phyloP scores from a whole-genome alignment of 768 basidiomycete species.

The Sporobolomyces pararoseus region DNA sequence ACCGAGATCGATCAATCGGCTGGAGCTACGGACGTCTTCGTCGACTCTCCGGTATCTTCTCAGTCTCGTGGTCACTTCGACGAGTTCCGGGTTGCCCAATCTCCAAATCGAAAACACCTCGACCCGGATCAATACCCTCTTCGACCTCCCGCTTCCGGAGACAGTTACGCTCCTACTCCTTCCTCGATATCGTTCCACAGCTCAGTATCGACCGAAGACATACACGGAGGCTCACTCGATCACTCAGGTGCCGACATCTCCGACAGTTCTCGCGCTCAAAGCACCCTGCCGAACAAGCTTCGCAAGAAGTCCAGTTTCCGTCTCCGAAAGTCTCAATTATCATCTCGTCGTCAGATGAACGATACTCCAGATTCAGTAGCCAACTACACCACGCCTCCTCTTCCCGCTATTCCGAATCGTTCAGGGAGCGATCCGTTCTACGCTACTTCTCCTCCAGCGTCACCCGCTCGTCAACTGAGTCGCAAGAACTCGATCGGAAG shows the following conservation, averaged over 20 bases:
- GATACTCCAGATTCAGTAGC: neutral
- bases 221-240: neutral
- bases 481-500: too few species aligned
- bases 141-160: neutral
- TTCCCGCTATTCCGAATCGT: neutral
- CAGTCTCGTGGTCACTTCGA: neutral
- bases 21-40: constrained; percentile 5
- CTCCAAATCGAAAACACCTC: neutral
- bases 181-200: neutral
- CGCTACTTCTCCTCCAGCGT: neutral
- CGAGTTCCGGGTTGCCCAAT: neutral
- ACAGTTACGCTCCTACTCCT: constrained; percentile 6
- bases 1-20: neutral
- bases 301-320: constrained; percentile 18
- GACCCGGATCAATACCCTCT: neutral
- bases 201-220: neutral
- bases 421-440: neutral
- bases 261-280: neutral
- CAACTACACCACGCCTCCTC: neutral
- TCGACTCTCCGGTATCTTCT: constrained; percentile 1
- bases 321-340: neutral
- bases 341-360: neutral
- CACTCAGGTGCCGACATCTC: neutral
- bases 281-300: constrained; percentile 16
- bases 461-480: neutral